Evolutionary conservation across 306 rosid genomes (phyloP).

Genomic region (Oxytropis ochrocephala): DNA sequence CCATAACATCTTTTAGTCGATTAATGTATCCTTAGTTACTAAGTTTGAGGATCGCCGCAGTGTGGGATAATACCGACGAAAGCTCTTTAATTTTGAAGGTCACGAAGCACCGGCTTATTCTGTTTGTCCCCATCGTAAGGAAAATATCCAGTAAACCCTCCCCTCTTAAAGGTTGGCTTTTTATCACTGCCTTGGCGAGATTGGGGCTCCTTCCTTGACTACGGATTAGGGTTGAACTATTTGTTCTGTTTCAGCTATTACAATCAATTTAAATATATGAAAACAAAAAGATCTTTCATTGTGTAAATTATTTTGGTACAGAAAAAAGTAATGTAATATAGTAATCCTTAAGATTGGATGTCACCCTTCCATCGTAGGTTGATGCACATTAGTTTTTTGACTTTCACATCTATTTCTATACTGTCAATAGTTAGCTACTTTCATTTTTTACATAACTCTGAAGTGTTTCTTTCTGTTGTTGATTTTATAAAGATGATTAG

Average conservation of each 20-base stretch:
- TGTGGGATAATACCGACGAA: conserved; percentile 67
- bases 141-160: conserved; percentile 49
- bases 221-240: background rate
- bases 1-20: conserved; percentile 7
- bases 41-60: conserved; percentile 29
- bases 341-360: background rate
- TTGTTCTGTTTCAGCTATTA: background rate
- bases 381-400: background rate
- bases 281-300: background rate
- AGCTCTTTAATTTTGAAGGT: conserved; percentile 63
- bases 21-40: background rate
- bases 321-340: background rate
- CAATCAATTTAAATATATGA: background rate
- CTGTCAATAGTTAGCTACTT: background rate
- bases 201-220: background rate
- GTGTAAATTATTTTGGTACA: background rate
- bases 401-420: too few relatives aligned
- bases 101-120: conserved; percentile 75
- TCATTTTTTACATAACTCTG: background rate
- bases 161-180: background rate
- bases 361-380: background rate
- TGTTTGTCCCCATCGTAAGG: conserved; percentile 76
- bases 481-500: too few relatives aligned
- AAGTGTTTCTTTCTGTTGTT: background rate
- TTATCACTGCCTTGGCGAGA: background rate